A percentile compares a stretch with the other conserved stretches of the same genome.
phyloP scores from a whole-genome alignment of 257 asterid species.

The Nicotiana obtusifolia region DNA sequence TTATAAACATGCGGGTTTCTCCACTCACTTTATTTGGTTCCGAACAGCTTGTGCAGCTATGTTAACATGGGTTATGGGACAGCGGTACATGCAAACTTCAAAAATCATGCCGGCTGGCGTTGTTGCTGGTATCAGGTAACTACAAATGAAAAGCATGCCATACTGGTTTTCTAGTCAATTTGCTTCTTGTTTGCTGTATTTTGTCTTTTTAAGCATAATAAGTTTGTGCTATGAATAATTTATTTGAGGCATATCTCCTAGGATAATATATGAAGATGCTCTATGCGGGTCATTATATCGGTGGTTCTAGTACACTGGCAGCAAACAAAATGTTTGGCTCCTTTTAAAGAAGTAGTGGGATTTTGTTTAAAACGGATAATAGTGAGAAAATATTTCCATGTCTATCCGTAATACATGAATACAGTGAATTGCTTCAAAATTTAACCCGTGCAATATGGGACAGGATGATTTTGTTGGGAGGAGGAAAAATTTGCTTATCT shows the following conservation, averaged over 20 bases:
- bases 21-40: neutral
- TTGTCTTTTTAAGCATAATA: neutral
- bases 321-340: neutral
- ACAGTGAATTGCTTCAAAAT: neutral
- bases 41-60: slow-evolving; percentile 61
- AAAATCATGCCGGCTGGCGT: slow-evolving; percentile 97
- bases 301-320: neutral
- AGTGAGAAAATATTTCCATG: neutral
- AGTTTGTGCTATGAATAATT: neutral
- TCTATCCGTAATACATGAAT: neutral
- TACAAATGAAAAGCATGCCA: neutral
- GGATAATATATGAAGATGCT: neutral
- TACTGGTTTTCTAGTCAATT: neutral
- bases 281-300: neutral
- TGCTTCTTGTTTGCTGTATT: neutral
- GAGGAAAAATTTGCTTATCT: neutral
- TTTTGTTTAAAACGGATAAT: neutral
- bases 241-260: neutral
- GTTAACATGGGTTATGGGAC: slow-evolving; percentile 77
- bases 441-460: neutral
- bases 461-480: neutral
- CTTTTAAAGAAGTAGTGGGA: neutral
- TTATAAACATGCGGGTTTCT: neutral
- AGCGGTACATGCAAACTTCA: slow-evolving; percentile 66
- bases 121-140: slow-evolving; percentile 90